Conservation (phyloP, 257 asterid species). For the Rubia yunnanensis region DNA sequence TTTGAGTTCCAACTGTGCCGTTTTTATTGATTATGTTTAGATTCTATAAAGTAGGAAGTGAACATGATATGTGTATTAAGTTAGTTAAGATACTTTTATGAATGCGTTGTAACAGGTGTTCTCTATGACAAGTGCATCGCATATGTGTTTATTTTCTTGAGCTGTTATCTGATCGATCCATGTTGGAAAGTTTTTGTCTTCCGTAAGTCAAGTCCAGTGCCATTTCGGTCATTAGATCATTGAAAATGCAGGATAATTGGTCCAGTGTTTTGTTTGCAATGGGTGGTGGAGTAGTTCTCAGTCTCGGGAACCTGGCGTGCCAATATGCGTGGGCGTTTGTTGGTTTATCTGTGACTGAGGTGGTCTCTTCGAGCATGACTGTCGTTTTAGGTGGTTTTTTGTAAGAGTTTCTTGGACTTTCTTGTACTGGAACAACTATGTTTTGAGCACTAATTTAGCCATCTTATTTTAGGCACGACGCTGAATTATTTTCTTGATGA, state of each 20-base stretch:
- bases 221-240: background rate
- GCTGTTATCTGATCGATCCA: background rate
- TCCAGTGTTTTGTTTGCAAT: constrained; percentile 76
- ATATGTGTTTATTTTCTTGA: background rate
- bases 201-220: background rate
- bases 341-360: constrained; percentile 89
- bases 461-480: constrained; percentile 50
- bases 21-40: background rate
- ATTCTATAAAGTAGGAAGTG: background rate
- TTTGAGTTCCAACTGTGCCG: background rate
- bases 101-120: no score
- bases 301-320: constrained; percentile 84
- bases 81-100: no score
- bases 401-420: background rate
- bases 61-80: background rate
- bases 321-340: constrained; percentile 96
- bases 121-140: no score
- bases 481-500: constrained; percentile 79
- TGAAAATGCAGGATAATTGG: constrained; percentile 63
- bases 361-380: constrained; percentile 71
- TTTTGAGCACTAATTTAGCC: constrained; percentile 8
- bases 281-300: constrained; percentile 82
- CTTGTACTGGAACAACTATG: background rate
- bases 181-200: background rate
- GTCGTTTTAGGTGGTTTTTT: constrained; percentile 73